Evolutionary conservation across 1,284 basidiomycete species (phyloP).

Genomic region (Neolentinus lepideus): DNA sequence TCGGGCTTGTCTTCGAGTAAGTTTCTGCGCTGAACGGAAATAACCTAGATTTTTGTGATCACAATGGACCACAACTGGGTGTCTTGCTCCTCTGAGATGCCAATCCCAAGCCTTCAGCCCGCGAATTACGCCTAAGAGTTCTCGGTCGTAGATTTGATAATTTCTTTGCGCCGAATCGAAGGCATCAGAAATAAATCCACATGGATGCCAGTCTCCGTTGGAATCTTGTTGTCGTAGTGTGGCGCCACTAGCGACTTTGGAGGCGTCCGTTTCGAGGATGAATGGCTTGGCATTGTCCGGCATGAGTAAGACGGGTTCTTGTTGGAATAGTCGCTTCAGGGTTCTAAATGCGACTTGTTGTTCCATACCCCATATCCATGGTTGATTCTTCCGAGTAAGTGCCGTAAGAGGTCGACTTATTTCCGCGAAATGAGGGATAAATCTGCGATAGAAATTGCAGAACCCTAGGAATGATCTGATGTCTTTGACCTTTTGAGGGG

Average conservation of each 20-base stretch:
- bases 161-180: conserved; percentile 22
- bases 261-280: conserved; percentile 15
- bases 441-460: conserved; percentile 34
- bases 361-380: conserved; percentile 14
- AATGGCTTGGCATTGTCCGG: conserved; percentile 6
- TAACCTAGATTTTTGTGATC: conserved; percentile 40
- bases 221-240: conserved; percentile 11
- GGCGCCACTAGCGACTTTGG: conserved; percentile 11
- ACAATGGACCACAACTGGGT: conserved; percentile 22
- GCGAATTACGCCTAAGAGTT: conserved; percentile 31
- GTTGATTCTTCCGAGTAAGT: conserved; percentile 18
- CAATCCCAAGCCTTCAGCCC: conserved; percentile 31
- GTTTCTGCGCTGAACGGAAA: conserved; percentile 25
- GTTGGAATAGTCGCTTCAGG: conserved; percentile 19
- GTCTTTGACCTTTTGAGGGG: conserved; percentile 18
- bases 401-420: conserved; percentile 22
- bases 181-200: conserved; percentile 20
- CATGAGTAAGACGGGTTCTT: conserved; percentile 14
- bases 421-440: conserved; percentile 29
- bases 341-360: conserved; percentile 19
- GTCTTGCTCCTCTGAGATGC: conserved; percentile 22
- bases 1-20: conserved; percentile 30
- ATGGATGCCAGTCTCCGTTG: conserved; percentile 13
- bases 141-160: conserved; percentile 27
- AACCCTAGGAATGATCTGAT: conserved; percentile 33